Evolutionary conservation across 2,329 filamentous ascomycete species (phyloP).

Genomic region (Fusarium sp.): DNA sequence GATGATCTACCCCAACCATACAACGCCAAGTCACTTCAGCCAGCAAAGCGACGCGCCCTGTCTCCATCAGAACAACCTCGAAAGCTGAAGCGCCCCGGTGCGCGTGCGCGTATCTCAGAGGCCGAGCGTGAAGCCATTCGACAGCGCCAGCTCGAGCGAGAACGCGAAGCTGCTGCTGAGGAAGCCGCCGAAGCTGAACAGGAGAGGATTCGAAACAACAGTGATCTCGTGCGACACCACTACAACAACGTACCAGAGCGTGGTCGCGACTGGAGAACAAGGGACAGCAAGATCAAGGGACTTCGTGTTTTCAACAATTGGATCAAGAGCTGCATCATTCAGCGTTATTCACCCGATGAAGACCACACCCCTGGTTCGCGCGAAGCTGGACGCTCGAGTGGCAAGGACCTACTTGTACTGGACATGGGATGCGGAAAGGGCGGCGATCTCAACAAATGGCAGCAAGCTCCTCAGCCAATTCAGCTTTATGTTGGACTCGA

Average conservation of each 20-base stretch:
- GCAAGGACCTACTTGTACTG: conserved; percentile 78
- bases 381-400: conserved; percentile 60
- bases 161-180: conserved; percentile 53
- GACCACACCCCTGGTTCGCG: conserved; percentile 71
- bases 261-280: conserved; percentile 92
- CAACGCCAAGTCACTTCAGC: conserved; percentile 66
- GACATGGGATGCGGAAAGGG: conserved; percentile 98
- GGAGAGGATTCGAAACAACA: conserved; percentile 63
- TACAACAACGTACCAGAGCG: conserved; percentile 97
- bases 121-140: conserved; percentile 74
- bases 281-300: conserved; percentile 94
- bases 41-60: conserved; percentile 66
- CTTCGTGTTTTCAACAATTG: conserved; percentile 97
- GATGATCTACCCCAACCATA: conserved; percentile 67
- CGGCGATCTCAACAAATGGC: conserved; percentile 95
- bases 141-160: conserved; percentile 67
- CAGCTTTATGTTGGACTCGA: conserved; percentile 94
- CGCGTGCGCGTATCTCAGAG: conserved; percentile 72
- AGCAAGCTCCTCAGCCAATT: conserved; percentile 90
- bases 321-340: conserved; percentile 97
- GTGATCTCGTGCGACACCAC: conserved; percentile 90
- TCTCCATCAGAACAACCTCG: conserved; percentile 67
- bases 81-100: conserved; percentile 74
- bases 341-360: conserved; percentile 90
- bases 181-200: conserved; percentile 50